Percentiles rank a stretch among this genome's conserved stretches.
phyloP scores from a whole-genome alignment of 257 asterid genomes.

The Solanum paucissectum region DNA sequence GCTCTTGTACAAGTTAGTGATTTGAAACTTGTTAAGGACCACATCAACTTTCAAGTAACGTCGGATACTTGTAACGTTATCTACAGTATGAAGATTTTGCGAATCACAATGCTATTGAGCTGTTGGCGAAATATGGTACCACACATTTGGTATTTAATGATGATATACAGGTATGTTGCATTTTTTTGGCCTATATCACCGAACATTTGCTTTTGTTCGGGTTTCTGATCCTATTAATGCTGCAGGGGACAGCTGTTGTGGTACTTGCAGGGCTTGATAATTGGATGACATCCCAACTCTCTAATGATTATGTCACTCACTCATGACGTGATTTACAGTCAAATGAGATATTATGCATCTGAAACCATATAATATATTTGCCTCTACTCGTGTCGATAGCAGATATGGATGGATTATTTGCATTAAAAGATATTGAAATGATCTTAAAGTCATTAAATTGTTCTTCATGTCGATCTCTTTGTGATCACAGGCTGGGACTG shows the following conservation, averaged over 20 bases:
- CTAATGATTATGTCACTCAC: background rate
- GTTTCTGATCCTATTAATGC: background rate
- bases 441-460: background rate
- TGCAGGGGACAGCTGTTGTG: conserved; percentile 92
- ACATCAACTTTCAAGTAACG: background rate
- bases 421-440: background rate
- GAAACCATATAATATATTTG: background rate
- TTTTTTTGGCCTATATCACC: background rate
- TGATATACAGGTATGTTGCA: conserved; percentile 65
- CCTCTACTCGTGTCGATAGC: background rate
- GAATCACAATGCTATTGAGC: conserved; percentile 92
- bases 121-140: conserved; percentile 83
- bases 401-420: background rate
- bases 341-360: background rate
- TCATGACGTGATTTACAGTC: background rate
- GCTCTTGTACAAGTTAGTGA: conserved; percentile 71
- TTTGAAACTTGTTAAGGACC: background rate
- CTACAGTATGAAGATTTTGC: conserved; percentile 89
- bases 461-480: background rate
- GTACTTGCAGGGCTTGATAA: conserved; percentile 65
- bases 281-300: background rate
- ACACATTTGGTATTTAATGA: conserved; percentile 87
- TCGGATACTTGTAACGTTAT: background rate
- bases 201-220: background rate
- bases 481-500: conserved; percentile 83